phyloP scores from a whole-genome alignment of 108 stramenopile genomes.

The Chaetoceros tenuissimus region DNA sequence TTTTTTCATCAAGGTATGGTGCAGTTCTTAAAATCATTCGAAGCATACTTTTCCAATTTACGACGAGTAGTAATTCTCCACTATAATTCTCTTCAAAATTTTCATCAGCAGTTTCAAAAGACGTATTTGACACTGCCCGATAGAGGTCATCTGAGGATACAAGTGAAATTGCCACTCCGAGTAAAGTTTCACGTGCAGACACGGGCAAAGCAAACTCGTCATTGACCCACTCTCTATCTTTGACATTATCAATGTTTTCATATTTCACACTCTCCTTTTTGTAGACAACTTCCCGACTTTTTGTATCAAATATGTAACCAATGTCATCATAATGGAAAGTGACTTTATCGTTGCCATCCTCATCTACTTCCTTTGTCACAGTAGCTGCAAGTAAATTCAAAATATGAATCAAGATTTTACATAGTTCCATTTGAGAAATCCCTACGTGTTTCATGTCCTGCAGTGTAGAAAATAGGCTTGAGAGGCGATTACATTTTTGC shows the following conservation, averaged over 20 bases:
- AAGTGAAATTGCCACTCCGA: conserved; percentile 50
- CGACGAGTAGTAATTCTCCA: conserved; percentile 36
- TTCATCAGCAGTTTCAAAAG: conserved; percentile 15
- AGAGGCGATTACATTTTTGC: conserved; percentile 52
- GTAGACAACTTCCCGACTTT: neutral
- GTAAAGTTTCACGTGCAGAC: conserved; percentile 61
- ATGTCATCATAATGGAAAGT: conserved; percentile 46
- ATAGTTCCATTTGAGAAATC: conserved; percentile 43
- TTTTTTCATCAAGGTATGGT: conserved; percentile 78
- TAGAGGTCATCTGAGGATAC: conserved; percentile 64
- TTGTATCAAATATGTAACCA: conserved; percentile 25
- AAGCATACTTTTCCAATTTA: conserved; percentile 62
- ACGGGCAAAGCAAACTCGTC: conserved; percentile 61
- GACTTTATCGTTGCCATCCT: conserved; percentile 21
- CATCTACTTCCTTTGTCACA: conserved; percentile 16
- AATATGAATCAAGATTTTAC: conserved; percentile 57
- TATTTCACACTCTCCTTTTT: conserved; percentile 11
- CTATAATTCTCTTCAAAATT: neutral
- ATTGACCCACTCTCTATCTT: conserved; percentile 15
- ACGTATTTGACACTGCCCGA: conserved; percentile 62
- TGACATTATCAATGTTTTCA: neutral
- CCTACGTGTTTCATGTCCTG: conserved; percentile 56
- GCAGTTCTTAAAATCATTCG: conserved; percentile 69
- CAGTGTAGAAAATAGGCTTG: conserved; percentile 50
- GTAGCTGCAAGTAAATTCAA: conserved; percentile 55